These are phyloP conservation scores for Fusarium odoratissimum DNA, from an alignment of 2,329 filamentous ascomycete species.

Conservation along the genomic window DNA sequence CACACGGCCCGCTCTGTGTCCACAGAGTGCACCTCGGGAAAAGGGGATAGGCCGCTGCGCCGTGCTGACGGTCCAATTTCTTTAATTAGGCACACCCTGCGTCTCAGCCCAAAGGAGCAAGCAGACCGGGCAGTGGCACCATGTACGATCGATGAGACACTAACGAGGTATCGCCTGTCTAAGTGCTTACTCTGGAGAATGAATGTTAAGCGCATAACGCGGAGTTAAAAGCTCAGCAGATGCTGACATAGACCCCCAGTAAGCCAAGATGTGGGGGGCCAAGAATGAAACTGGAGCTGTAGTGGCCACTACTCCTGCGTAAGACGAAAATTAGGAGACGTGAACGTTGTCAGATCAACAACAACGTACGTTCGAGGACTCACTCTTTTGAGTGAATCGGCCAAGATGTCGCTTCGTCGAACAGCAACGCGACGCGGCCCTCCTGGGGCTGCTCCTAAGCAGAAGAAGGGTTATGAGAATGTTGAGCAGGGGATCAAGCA, in stretches of 20 bases:
- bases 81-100: not conserved
- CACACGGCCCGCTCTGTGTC: not conserved
- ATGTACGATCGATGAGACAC: not conserved
- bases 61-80: not conserved
- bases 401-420: conserved; percentile 26
- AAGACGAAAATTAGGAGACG: not conserved
- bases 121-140: not conserved
- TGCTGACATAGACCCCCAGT: conserved; percentile 1
- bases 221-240: not conserved
- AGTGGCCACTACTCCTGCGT: not conserved
- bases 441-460: conserved; percentile 27
- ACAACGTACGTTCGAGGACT: not conserved
- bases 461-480: conserved; percentile 51
- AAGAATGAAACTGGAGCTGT: conserved; percentile 6
- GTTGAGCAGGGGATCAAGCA: conserved; percentile 55
- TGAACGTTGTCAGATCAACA: not conserved
- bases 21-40: not conserved
- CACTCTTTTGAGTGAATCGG: not conserved
- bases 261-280: conserved; percentile 15
- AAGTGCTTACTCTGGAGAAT: not conserved
- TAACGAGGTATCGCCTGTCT: not conserved
- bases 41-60: not conserved
- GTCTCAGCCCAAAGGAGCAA: not conserved
- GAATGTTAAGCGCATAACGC: not conserved
- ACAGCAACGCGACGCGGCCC: conserved; percentile 39